These are phyloP conservation scores for Fusarium oxysporum DNA, from an alignment of 2,329 filamentous ascomycete species.

Conservation along the genomic window DNA sequence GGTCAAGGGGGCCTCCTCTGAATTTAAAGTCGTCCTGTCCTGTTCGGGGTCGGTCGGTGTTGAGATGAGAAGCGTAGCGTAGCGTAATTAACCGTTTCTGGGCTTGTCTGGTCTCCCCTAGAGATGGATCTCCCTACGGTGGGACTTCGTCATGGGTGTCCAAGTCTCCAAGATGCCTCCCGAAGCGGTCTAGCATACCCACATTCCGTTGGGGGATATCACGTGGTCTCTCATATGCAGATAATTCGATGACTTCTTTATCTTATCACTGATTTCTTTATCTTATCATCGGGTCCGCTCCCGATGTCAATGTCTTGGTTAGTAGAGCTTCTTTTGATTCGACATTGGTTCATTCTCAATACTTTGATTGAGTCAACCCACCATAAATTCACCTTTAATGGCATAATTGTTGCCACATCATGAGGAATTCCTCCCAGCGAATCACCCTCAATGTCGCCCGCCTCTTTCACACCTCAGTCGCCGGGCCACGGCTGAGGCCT, in stretches of 20 bases:
- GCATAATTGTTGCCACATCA: conserved; percentile 39
- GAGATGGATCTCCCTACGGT: conserved; percentile 43
- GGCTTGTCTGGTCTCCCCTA: conserved; percentile 43
- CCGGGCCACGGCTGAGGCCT: conserved; percentile 44
- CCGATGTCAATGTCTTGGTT: conserved; percentile 5
- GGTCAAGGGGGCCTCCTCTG: conserved; percentile 34
- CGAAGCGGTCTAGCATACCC: conserved; percentile 41
- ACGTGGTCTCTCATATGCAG: conserved; percentile 43
- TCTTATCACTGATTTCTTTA: conserved; percentile 1
- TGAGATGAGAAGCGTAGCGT: conserved; percentile 27
- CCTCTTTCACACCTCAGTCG: conserved; percentile 47
- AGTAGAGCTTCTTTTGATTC: conserved; percentile 8
- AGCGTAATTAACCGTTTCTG: conserved; percentile 47
- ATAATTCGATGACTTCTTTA: conserved; percentile 19
- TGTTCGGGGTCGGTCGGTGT: conserved; percentile 18
- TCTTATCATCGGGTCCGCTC: conserved; percentile 26
- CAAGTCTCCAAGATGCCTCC: conserved; percentile 35
- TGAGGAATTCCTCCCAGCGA: conserved; percentile 50
- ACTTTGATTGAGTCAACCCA: conserved; percentile 8
- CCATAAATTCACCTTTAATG: conserved; percentile 34
- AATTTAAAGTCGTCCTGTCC: conserved; percentile 30
- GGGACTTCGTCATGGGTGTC: conserved; percentile 47
- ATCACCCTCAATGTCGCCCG: conserved; percentile 48
- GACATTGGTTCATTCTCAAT: neutral
- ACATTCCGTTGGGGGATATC: conserved; percentile 32